Conservation (phyloP, 129 eudicot species). For the sunflower (Helianthus annuus) region DNA sequence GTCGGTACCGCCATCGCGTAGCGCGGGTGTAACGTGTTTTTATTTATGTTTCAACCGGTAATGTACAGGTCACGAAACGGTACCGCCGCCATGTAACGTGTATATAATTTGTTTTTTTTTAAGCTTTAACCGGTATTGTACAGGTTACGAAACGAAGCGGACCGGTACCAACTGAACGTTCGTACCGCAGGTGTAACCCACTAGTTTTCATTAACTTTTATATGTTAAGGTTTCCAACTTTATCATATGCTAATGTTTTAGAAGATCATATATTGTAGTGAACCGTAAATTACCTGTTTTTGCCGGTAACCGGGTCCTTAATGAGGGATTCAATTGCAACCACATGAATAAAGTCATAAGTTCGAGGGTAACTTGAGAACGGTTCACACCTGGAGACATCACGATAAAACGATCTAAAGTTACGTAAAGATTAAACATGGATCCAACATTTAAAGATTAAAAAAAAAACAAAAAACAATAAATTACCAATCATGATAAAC, state of each 20-base stretch:
- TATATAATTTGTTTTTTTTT: no score
- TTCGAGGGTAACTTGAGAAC: slow-evolving; percentile 97
- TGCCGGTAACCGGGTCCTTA: slow-evolving; percentile 71
- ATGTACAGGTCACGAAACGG: no score
- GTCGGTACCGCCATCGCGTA: no score
- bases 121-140: no score
- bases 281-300: slow-evolving; percentile 54
- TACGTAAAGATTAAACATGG: background rate
- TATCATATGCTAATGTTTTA: background rate
- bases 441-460: background rate
- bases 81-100: no score
- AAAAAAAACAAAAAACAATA: background rate
- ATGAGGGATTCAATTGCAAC: slow-evolving; percentile 71
- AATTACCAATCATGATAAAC: slow-evolving; percentile 95
- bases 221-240: background rate
- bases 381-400: slow-evolving; percentile 82
- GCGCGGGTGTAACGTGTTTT: no score
- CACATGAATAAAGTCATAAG: slow-evolving; percentile 87
- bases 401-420: slow-evolving; percentile 3
- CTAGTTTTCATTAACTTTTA: background rate
- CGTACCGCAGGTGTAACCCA: no score
- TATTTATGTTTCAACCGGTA: no score
- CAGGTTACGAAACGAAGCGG: no score
- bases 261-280: background rate
- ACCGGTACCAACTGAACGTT: no score